A percentile compares a stretch with the other conserved stretches of the same genome.
Evolutionary conservation across 495 filamentous ascomycete species (phyloP).

Genomic region (Xylaria bambusicola): DNA sequence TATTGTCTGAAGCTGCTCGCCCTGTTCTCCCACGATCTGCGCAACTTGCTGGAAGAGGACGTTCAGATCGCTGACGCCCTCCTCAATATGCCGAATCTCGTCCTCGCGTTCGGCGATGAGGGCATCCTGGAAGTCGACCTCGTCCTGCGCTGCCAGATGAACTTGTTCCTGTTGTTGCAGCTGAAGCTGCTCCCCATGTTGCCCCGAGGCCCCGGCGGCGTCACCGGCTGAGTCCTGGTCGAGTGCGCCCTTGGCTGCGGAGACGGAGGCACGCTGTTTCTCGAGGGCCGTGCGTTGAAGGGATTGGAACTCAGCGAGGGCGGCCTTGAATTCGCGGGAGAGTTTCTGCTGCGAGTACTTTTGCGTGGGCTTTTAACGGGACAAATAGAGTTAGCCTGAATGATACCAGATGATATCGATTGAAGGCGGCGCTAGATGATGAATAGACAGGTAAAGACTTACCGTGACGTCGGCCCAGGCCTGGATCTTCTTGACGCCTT

Average conservation of each 20-base stretch:
- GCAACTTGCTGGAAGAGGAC: conserved; percentile 96
- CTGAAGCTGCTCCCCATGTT: conserved; percentile 53
- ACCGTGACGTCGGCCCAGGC: conserved; percentile 92
- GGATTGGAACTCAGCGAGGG: conserved; percentile 84
- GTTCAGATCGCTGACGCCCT: conserved; percentile 91
- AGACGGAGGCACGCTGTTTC: conserved; percentile 84
- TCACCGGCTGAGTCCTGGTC: conserved; percentile 53
- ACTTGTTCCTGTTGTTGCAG: conserved; percentile 75
- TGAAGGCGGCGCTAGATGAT: neutral
- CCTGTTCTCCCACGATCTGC: conserved; percentile 93
- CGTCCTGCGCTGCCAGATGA: conserved; percentile 84
- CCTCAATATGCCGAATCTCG: conserved; percentile 96
- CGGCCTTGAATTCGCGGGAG: conserved; percentile 84
- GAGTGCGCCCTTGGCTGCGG: conserved; percentile 72
- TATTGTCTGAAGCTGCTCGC: conserved; percentile 85
- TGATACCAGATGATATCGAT: neutral
- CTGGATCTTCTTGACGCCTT: conserved; percentile 88
- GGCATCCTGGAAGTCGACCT: conserved; percentile 96
- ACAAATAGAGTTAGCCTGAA: conserved; percentile 18
- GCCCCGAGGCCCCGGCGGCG: conserved; percentile 32
- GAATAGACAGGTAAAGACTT: conserved; percentile 39
- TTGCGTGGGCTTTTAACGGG: conserved; percentile 65
- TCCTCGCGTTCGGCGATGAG: conserved; percentile 93
- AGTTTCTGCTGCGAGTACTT: conserved; percentile 95
- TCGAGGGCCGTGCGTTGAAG: conserved; percentile 87